Conservation (phyloP, 495 filamentous ascomycete species). For the Tuber brumale region DNA sequence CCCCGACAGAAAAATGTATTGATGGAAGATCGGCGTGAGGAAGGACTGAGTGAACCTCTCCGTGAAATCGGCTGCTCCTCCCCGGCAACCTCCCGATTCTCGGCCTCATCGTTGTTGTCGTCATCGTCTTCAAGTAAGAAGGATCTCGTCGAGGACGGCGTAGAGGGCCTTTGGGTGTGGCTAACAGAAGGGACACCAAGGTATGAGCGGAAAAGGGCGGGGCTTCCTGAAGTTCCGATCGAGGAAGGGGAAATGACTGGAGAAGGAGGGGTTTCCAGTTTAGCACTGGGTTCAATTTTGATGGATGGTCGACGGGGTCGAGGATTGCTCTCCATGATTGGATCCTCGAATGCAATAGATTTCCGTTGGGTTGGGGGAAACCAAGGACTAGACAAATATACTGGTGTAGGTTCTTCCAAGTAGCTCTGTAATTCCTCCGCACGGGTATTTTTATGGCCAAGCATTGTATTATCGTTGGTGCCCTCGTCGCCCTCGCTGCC, state of each 20-base stretch:
- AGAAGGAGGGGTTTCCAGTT: slow-evolving; percentile 8
- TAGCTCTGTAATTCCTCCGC: slow-evolving; percentile 1
- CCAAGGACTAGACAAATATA: slow-evolving; percentile 25
- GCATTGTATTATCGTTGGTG: slow-evolving; percentile 14
- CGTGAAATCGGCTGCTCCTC: slow-evolving; percentile 16
- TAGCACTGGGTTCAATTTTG: slow-evolving; percentile 13
- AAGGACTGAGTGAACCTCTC: slow-evolving; percentile 17
- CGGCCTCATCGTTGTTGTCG: slow-evolving; percentile 12
- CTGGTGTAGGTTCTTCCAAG: slow-evolving; percentile 13
- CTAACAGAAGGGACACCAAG: neutral
- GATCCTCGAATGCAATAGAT: slow-evolving; percentile 7
- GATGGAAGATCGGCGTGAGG: slow-evolving; percentile 35
- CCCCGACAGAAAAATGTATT: slow-evolving; percentile 38
- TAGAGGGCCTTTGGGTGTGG: slow-evolving; percentile 23
- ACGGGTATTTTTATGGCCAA: slow-evolving; percentile 2
- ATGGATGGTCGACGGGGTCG: slow-evolving; percentile 18
- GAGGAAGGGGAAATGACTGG: slow-evolving; percentile 10
- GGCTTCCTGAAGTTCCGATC: slow-evolving; percentile 11
- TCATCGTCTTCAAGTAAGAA: slow-evolving; percentile 21
- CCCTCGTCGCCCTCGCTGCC: slow-evolving; percentile 15
- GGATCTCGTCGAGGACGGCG: slow-evolving; percentile 16
- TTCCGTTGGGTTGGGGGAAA: slow-evolving; percentile 16
- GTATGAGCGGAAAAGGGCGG: slow-evolving; percentile 1
- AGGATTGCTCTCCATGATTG: neutral
- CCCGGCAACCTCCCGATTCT: slow-evolving; percentile 14